A percentile compares a stretch with the other conserved stretches of the same genome.
These are phyloP conservation scores for Periconia digitata DNA, from an alignment of 2,329 filamentous ascomycete species.

Conservation along the genomic window DNA sequence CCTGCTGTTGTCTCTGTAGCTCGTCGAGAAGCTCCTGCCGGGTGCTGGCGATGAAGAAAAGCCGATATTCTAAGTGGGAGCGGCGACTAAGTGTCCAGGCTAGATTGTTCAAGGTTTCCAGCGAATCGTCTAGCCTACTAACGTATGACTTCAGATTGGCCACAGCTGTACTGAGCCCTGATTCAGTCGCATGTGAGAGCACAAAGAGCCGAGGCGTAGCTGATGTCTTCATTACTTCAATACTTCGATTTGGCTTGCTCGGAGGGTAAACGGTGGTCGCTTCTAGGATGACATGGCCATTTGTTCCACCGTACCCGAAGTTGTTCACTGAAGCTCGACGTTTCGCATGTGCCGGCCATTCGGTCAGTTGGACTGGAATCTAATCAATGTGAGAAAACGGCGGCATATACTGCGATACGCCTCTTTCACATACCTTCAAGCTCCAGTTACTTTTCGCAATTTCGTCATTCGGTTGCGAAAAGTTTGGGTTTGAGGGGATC, in stretches of 20 bases:
- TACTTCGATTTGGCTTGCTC: too few relatives aligned
- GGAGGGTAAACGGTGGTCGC: too few relatives aligned
- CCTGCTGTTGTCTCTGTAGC: background rate
- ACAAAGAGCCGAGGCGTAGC: background rate
- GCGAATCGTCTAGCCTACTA: background rate
- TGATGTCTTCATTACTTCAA: too few relatives aligned
- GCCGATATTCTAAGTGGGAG: background rate
- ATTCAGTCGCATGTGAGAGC: background rate
- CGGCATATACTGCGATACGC: too few relatives aligned
- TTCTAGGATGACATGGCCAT: conserved; percentile 23
- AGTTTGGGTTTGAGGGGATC: conserved; percentile 26
- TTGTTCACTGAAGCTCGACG: conserved; percentile 12
- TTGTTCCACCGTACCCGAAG: conserved; percentile 24
- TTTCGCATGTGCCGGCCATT: conserved; percentile 11
- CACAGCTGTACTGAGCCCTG: background rate
- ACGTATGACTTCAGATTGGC: background rate
- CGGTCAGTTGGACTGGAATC: conserved; percentile 1
- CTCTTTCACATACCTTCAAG: conserved; percentile 1
- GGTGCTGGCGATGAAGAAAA: background rate
- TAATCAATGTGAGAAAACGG: too few relatives aligned
- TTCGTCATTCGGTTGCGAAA: conserved; percentile 12
- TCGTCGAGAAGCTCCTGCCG: background rate
- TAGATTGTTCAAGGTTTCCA: background rate
- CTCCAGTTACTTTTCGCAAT: conserved; percentile 3
- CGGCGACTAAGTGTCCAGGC: background rate